These are phyloP conservation scores for Vanderwaltozyma polyspora DNA, from an alignment of 805 yeast species.

Conservation along the genomic window DNA sequence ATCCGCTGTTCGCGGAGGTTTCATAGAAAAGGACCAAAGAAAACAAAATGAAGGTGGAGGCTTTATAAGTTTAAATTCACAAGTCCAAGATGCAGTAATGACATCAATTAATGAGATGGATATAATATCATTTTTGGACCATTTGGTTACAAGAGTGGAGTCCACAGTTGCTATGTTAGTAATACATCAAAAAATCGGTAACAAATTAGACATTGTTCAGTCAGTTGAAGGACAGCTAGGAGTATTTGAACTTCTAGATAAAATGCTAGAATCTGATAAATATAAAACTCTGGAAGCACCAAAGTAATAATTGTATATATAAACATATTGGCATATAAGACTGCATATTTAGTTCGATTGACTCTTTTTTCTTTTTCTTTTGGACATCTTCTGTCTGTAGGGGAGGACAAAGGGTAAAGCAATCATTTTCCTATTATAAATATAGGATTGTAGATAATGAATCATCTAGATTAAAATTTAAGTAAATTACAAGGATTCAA, in stretches of 20 bases:
- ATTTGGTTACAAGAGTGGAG: slow-evolving; percentile 59
- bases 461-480: too few relatives aligned
- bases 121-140: slow-evolving; percentile 46
- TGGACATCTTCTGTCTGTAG: too few relatives aligned
- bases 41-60: slow-evolving; percentile 1
- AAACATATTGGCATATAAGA: too few relatives aligned
- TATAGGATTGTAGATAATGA: too few relatives aligned
- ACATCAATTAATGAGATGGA: slow-evolving; percentile 29
- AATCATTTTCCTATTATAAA: too few relatives aligned
- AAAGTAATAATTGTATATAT: too few relatives aligned
- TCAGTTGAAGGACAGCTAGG: slow-evolving; percentile 8
- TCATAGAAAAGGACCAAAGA: slow-evolving; percentile 7
- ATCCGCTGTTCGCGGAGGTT: slow-evolving; percentile 38
- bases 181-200: slow-evolving; percentile 29
- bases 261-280: slow-evolving; percentile 6
- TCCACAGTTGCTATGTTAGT: slow-evolving; percentile 38
- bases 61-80: slow-evolving; percentile 8
- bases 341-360: too few relatives aligned
- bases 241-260: slow-evolving; percentile 22
- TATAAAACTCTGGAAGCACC: background rate
- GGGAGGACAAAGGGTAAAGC: too few relatives aligned
- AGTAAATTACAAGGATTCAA: too few relatives aligned
- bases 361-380: too few relatives aligned
- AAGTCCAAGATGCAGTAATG: slow-evolving; percentile 12
- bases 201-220: slow-evolving; percentile 10